Evolutionary conservation across 441 rosid species (phyloP), one percentile per base, ranked within the genome.

Genomic region (Pelargonium australe): DNA sequence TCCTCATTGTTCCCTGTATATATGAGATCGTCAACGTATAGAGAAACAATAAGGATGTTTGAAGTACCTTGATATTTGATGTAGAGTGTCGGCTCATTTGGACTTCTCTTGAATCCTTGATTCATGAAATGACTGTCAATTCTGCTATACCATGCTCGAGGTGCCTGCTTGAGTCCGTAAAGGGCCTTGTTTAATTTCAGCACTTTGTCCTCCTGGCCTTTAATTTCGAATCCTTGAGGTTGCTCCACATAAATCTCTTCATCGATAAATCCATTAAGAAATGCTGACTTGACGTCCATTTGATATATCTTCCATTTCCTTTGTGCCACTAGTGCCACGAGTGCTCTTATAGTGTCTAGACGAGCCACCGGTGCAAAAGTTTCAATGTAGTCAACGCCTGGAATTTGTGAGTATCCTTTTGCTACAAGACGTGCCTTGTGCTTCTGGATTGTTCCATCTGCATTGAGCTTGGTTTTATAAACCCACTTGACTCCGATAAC

Each of bases 271-370:
- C 23, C 4, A 16, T 64, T 25, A 1, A 64, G n/a, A 34, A 64
- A 64, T 5, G 49, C n/a, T n/a, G 37, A 65, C 47, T 65, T 65
- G 6, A 65, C 10, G n/a, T 65, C 68, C 5, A 65, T 28, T 5
- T 65, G 51, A 6, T 65, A 31, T 5, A 65, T 3, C 9, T 13
- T 17, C 51, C 45, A 65, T 12, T 28, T 5, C 14, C 5, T 5
- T 37, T 65, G 45, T 1, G 0, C 23, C 23, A 1, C 23, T 20
- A 20, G 23, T 20, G 23, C 23, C 23, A 20, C 23, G 0, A 20
- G 23, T 20, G 23, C 23, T 20, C 23, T 28, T 10, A 63, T 10
- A 0, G 65, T 63, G 20, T 63, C 41, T 7, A 63, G 14, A 0
- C 2, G 34, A 5, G 41, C 65, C 1, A 63, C 16, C 3, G 14